Evolutionary conservation across 345 rosid genomes (phyloP).

Genomic region (Sisymbrium altissimum): DNA sequence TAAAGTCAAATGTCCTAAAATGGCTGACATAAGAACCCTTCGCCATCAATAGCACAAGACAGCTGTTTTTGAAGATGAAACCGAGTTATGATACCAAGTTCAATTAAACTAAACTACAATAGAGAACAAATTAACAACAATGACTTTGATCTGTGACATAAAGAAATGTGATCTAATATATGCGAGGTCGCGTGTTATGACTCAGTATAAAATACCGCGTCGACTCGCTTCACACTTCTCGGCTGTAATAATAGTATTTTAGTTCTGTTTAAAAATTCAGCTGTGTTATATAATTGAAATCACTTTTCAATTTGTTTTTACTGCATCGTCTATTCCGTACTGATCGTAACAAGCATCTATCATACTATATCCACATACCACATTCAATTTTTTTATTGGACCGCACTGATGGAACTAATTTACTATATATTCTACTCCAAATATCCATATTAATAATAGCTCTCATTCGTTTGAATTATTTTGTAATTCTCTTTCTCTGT

Average conservation of each 20-base stretch:
- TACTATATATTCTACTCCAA: background rate
- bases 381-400: background rate
- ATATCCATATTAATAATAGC: background rate
- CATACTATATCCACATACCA: background rate
- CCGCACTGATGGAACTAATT: background rate
- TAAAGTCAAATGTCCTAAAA: conserved; percentile 30
- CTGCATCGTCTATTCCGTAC: background rate
- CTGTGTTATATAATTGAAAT: background rate
- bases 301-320: background rate
- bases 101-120: background rate
- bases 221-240: conserved; percentile 25
- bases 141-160: conserved; percentile 9
- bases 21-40: conserved; percentile 24
- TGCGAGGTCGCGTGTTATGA: conserved; percentile 22
- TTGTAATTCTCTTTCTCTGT: no score
- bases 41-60: conserved; percentile 10
- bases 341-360: background rate
- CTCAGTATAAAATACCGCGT: conserved; percentile 24
- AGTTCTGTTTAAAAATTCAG: background rate
- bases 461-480: background rate
- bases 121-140: conserved; percentile 12
- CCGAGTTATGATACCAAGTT: conserved; percentile 21
- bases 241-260: background rate
- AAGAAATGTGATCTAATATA: background rate
- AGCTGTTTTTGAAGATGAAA: conserved; percentile 29